Percentiles rank a stretch among this genome's conserved stretches.
Conservation (phyloP, 352 stramenopile genomes). For the Globisporangium paroecandrum region DNA sequence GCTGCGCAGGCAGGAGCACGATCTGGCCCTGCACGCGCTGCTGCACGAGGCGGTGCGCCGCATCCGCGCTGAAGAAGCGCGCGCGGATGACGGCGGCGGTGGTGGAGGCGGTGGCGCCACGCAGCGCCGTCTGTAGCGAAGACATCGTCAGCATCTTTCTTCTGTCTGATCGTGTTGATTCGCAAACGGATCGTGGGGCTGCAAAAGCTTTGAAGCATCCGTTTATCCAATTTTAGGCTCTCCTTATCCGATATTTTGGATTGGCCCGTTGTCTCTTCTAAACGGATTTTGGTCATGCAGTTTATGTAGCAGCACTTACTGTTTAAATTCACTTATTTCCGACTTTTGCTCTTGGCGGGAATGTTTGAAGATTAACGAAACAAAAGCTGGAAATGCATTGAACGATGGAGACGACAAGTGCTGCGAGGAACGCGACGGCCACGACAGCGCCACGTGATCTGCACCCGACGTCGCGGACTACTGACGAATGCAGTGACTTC, state of each 20-base stretch:
- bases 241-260: too few species aligned
- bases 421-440: not conserved
- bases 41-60: constrained; percentile 58
- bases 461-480: not conserved
- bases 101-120: not conserved
- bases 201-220: too few species aligned
- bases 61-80: constrained; percentile 41
- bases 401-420: too few species aligned
- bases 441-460: not conserved
- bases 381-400: too few species aligned
- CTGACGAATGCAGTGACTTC: constrained; percentile 3
- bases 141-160: constrained; percentile 8
- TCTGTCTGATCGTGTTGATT: not conserved
- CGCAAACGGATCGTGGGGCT: constrained; percentile 6
- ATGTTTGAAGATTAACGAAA: too few species aligned
- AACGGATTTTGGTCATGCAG: too few species aligned
- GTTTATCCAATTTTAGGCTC: too few species aligned
- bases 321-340: too few species aligned
- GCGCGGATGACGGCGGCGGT: not conserved
- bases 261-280: too few species aligned
- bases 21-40: constrained; percentile 57
- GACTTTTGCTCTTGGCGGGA: too few species aligned
- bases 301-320: too few species aligned
- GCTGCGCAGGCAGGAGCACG: constrained; percentile 24
- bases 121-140: constrained; percentile 10